Evolutionary conservation across 1,284 basidiomycete genomes (phyloP).

Genomic region (Moesziomyces sp.): DNA sequence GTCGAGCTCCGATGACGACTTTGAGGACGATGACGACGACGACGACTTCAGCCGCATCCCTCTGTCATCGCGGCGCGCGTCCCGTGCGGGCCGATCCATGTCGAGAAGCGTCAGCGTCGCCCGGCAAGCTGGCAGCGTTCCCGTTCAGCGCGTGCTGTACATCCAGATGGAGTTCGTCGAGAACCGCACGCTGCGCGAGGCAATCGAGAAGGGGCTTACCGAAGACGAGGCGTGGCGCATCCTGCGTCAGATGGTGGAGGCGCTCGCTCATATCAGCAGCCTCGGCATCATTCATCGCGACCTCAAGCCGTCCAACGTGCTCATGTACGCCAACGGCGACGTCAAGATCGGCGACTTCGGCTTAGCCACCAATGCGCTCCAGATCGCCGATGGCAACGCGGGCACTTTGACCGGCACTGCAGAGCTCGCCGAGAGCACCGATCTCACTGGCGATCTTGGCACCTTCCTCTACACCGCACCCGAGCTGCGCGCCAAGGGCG

Average conservation of each 20-base stretch:
- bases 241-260: conserved; percentile 87
- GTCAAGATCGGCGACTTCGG: conserved; percentile 97
- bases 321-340: conserved; percentile 74
- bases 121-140: conserved; percentile 8
- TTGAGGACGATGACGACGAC: conserved; percentile 27
- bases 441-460: conserved; percentile 75
- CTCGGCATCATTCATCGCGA: conserved; percentile 92
- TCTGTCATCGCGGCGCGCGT: conserved; percentile 32
- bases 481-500: conserved; percentile 69
- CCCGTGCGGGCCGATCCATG: conserved; percentile 26
- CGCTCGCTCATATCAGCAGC: conserved; percentile 85
- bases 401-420: conserved; percentile 73
- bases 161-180: conserved; percentile 80
- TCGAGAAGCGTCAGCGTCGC: conserved; percentile 34
- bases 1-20: conserved; percentile 33
- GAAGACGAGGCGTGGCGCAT: conserved; percentile 84
- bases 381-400: conserved; percentile 53
- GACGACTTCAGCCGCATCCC: conserved; percentile 50
- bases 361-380: conserved; percentile 71
- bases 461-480: conserved; percentile 93
- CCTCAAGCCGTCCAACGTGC: conserved; percentile 64
- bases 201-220: conserved; percentile 63
- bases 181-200: conserved; percentile 64
- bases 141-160: conserved; percentile 77
- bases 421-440: conserved; percentile 74